Evolutionary conservation across 2,329 filamentous ascomycete genomes (phyloP).

Genomic region (Cladosporium colombiae): DNA sequence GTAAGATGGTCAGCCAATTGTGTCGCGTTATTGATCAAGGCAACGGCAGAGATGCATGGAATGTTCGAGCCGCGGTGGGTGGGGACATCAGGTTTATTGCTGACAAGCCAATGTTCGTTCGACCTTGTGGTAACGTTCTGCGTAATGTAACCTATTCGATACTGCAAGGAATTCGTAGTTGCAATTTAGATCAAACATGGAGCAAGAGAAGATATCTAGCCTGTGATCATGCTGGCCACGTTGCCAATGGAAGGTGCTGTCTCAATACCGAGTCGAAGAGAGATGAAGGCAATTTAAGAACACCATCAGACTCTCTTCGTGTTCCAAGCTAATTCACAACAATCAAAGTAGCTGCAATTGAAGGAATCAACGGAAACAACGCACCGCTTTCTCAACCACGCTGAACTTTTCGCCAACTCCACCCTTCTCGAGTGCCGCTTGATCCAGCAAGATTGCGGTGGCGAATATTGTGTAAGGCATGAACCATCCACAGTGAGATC

Average conservation of each 20-base stretch:
- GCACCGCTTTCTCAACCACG: neutral
- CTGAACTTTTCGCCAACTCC: neutral
- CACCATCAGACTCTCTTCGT: neutral
- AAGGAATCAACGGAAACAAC: neutral
- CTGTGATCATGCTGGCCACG: neutral
- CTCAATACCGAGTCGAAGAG: neutral
- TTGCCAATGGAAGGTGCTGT: neutral
- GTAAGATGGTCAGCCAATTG: neutral
- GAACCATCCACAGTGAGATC: neutral
- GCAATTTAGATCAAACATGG: neutral
- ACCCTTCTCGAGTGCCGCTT: neutral
- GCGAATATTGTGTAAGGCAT: neutral
- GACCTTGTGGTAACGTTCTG: neutral
- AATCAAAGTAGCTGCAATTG: neutral
- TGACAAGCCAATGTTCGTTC: neutral
- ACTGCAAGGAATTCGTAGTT: neutral
- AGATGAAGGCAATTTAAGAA: neutral
- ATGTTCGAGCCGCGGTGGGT: neutral
- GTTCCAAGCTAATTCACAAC: neutral
- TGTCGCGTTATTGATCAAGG: neutral
- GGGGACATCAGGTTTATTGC: neutral
- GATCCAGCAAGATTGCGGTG: neutral
- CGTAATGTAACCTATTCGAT: neutral
- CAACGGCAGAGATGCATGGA: conserved; percentile 1
- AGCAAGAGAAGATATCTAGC: neutral